Evolutionary conservation across 768 basidiomycete genomes (phyloP).

Genomic region (Suillus brevipes): DNA sequence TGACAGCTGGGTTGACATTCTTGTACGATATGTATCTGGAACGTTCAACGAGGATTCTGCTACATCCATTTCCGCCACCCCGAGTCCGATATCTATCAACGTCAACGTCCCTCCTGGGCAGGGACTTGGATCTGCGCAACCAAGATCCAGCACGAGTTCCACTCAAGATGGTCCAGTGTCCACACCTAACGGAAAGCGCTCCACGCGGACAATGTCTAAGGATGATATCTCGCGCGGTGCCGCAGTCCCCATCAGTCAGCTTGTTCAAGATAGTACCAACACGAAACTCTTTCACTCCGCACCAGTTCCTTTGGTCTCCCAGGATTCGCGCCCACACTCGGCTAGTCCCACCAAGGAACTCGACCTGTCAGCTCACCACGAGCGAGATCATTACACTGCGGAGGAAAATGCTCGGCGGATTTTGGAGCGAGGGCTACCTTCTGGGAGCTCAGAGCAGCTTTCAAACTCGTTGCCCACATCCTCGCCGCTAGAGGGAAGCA

Average conservation of each 20-base stretch:
- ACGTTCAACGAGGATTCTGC: slow-evolving; percentile 72
- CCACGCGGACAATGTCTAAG: slow-evolving; percentile 48
- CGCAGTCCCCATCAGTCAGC: slow-evolving; percentile 56
- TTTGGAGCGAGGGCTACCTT: slow-evolving; percentile 48
- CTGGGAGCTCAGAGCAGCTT: slow-evolving; percentile 51
- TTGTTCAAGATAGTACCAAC: slow-evolving; percentile 54
- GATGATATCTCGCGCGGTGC: slow-evolving; percentile 60
- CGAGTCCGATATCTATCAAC: slow-evolving; percentile 25
- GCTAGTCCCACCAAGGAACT: slow-evolving; percentile 58
- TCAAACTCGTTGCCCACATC: slow-evolving; percentile 58
- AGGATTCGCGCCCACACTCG: slow-evolving; percentile 32
- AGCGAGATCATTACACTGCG: slow-evolving; percentile 22
- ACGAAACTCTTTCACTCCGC: slow-evolving; percentile 60
- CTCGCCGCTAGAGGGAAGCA: slow-evolving; percentile 43
- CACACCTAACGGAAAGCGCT: slow-evolving; percentile 31
- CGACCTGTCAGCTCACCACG: slow-evolving; percentile 44
- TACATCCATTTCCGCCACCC: slow-evolving; percentile 40
- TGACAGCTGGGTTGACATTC: slow-evolving; percentile 92
- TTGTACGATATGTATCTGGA: slow-evolving; percentile 86
- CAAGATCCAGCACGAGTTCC: slow-evolving; percentile 60
- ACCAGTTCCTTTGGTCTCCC: slow-evolving; percentile 26
- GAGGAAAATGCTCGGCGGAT: slow-evolving; percentile 38
- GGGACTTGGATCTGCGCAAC: slow-evolving; percentile 36
- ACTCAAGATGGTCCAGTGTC: slow-evolving; percentile 27
- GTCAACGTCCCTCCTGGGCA: slow-evolving; percentile 29